Conservation (phyloP, 2,329 filamentous ascomycete genomes). For the Gliomastix tumulicola region DNA sequence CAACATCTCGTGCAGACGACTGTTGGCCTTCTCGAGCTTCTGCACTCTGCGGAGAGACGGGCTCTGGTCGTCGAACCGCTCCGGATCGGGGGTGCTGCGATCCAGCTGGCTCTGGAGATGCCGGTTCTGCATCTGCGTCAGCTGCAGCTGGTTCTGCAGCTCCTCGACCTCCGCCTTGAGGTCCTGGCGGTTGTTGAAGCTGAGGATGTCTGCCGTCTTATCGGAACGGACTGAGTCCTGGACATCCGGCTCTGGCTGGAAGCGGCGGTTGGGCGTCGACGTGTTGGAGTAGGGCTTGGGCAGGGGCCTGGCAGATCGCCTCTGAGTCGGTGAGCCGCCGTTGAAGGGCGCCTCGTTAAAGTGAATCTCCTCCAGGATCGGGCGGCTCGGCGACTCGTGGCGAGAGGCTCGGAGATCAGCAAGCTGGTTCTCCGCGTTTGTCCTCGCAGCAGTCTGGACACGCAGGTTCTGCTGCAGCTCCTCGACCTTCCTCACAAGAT, state of each 20-base stretch:
- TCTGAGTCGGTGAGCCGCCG: slow-evolving; percentile 67
- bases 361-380: slow-evolving; percentile 81
- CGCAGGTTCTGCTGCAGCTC: slow-evolving; percentile 83
- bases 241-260: slow-evolving; percentile 52
- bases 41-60: slow-evolving; percentile 76
- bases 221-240: slow-evolving; percentile 80
- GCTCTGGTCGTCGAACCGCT: slow-evolving; percentile 67
- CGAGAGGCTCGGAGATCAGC: slow-evolving; percentile 69
- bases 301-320: slow-evolving; percentile 48
- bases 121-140: slow-evolving; percentile 91
- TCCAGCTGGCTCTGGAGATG: slow-evolving; percentile 86
- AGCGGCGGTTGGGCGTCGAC: slow-evolving; percentile 70
- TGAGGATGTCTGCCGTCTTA: slow-evolving; percentile 70
- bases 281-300: slow-evolving; percentile 61
- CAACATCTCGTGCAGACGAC: slow-evolving; percentile 83
- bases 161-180: slow-evolving; percentile 85
- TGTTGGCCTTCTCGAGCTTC: slow-evolving; percentile 89
- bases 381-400: slow-evolving; percentile 62
- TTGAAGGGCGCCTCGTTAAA: slow-evolving; percentile 70
- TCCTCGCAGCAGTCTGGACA: slow-evolving; percentile 72
- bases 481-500: slow-evolving; percentile 80
- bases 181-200: slow-evolving; percentile 85
- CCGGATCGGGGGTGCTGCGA: slow-evolving; percentile 53
- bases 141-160: slow-evolving; percentile 87
- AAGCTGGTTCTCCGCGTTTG: slow-evolving; percentile 77